Evolutionary conservation across 2,329 filamentous ascomycete genomes (phyloP), one percentile per base, ranked within the genome.

Genomic region (Colletotrichum eremochloae): DNA sequence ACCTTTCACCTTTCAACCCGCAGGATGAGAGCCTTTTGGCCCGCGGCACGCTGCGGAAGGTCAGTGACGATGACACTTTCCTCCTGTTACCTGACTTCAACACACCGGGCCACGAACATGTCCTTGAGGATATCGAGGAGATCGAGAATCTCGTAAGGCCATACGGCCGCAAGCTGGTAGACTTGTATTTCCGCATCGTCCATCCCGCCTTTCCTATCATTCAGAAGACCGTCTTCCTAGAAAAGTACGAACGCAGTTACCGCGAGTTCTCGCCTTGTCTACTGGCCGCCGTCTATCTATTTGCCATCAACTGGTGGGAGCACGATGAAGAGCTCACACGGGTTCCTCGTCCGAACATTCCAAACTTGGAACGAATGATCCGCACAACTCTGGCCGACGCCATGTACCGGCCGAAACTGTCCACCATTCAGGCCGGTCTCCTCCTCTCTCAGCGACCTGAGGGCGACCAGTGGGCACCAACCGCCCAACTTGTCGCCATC

Each of bases 221-320:
- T 50, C 93, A 96, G 79, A 95, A 95, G 82, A 88, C 90, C 71
- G 90, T 95, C 68, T 96, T 96, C 76, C 85, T 93, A 74, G 92
- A 95, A 80, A 93, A 93, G 78, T 94, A 95, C 82, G 89, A 91
- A 61, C 88, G 90, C 76, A 91, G 91, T 53, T 90, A 93, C 76
- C 88, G 89, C 66, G 91, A 93, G 75, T 93, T 96, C 78, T 92
- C 93, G 18, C 93, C 94, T 1, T 89, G 93, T 14, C 84, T 96
- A 36, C 86, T 97, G 20, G 93, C 93, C 42, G 93, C 93, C 65
- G 91, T 97, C 76, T 96, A 97, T 78, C 90, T 97, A 33, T 85
- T 97, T 33, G 94, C 95, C 11, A 88, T 97, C 77, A 95, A 96
- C 80, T 97, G 95, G 91, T 96, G 95, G 91, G 90, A 94, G 63